A percentile compares a stretch with the other conserved stretches of the same genome.
Conservation (phyloP, 2,329 filamentous ascomycete genomes). For the Mariannaea sp. region DNA sequence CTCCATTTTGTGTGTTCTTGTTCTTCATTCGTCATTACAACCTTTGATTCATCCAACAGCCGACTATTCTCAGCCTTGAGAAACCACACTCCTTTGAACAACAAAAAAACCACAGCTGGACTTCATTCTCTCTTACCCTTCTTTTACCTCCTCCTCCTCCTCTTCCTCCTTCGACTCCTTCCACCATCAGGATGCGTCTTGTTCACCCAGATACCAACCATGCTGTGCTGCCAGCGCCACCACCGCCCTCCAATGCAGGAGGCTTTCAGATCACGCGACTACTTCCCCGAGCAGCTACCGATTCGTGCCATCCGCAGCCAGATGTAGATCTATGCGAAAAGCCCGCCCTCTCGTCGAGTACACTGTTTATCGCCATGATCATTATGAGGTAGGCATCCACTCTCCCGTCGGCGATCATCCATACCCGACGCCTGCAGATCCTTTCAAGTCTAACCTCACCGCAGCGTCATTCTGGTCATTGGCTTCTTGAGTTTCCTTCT, state of each 20-base stretch:
- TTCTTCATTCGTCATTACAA: neutral
- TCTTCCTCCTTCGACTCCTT: too few relatives aligned
- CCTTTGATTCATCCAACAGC: too few relatives aligned
- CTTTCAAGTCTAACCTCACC: conserved; percentile 15
- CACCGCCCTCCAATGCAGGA: conserved; percentile 13
- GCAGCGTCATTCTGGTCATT: conserved; percentile 11
- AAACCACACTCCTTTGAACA: neutral
- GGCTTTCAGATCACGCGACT: conserved; percentile 25
- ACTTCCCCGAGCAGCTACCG: conserved; percentile 25
- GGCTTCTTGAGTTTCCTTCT: conserved; percentile 27
- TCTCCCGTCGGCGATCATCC: too few relatives aligned
- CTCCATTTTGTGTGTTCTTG: neutral
- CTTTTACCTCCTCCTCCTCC: conserved; percentile 1
- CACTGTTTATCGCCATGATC: conserved; percentile 23
- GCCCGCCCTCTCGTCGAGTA: conserved; percentile 20
- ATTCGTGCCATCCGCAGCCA: conserved; percentile 24
- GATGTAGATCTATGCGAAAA: conserved; percentile 33
- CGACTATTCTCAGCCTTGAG: too few relatives aligned
- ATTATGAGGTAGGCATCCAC: conserved; percentile 20
- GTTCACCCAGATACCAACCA: conserved; percentile 6
- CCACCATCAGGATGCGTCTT: conserved; percentile 28
- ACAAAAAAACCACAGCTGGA: neutral
- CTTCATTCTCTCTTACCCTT: conserved; percentile 2
- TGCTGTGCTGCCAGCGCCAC: neutral
- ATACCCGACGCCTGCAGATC: too few relatives aligned